Percentiles rank a stretch among this genome's conserved stretches.
phyloP scores from a whole-genome alignment of 352 stramenopile genomes.

The Peronosclerospora sorghi region DNA sequence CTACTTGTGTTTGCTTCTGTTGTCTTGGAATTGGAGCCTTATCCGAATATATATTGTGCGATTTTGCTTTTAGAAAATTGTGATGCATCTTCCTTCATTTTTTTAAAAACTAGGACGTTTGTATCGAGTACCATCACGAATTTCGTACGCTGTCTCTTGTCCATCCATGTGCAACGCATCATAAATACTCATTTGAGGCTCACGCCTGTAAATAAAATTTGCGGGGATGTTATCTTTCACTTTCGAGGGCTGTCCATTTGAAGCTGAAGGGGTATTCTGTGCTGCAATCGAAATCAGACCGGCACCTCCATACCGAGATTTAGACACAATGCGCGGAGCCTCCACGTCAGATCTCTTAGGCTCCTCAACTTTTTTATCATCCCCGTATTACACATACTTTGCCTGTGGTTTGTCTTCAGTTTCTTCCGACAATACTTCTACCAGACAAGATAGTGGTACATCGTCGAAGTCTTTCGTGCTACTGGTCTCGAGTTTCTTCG shows the following conservation, averaged over 20 bases:
- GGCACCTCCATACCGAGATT: constrained; percentile 19
- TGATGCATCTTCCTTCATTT: constrained; percentile 32
- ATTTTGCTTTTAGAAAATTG: constrained; percentile 25
- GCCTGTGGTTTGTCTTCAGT: constrained; percentile 8
- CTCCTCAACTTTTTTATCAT: constrained; percentile 18
- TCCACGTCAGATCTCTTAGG: constrained; percentile 7
- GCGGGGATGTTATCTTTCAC: constrained; percentile 5
- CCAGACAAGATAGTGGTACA: constrained; percentile 11
- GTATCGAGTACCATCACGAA: constrained; percentile 23
- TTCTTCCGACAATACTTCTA: constrained; percentile 16
- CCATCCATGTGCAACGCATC: constrained; percentile 39
- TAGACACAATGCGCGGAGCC: constrained; percentile 8
- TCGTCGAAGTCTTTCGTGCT: constrained; percentile 10
- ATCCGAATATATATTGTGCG: constrained; percentile 33
- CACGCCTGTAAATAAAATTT: constrained; percentile 19
- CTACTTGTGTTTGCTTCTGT: constrained; percentile 8
- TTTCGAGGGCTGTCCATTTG: constrained; percentile 5
- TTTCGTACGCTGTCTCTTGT: constrained; percentile 20
- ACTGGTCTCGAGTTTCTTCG: constrained; percentile 1
- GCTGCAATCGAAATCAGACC: constrained; percentile 1
- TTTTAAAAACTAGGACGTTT: constrained; percentile 54
- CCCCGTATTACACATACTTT: constrained; percentile 40
- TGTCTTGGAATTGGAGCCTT: constrained; percentile 43
- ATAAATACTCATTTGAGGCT: constrained; percentile 51
- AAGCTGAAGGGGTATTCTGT: not conserved